phyloP scores from a whole-genome alignment of 78 protist species.

The Pigoraptor vietnamica region DNA sequence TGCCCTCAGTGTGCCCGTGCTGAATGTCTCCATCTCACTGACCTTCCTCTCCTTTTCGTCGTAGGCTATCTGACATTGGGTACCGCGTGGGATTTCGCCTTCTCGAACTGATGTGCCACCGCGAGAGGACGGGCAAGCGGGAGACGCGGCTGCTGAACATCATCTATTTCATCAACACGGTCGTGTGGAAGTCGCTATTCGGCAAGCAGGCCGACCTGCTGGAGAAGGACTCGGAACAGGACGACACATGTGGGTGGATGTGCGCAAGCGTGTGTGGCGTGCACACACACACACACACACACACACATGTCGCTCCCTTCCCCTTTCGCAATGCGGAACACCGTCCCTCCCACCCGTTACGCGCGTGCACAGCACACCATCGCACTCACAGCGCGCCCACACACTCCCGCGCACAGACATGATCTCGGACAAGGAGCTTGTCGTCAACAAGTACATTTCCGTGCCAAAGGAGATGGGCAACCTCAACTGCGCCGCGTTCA shows the following conservation, averaged over 20 bases:
- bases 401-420: background rate
- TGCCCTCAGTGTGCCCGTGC: too few species aligned
- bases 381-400: background rate
- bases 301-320: too few species aligned
- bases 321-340: too few species aligned
- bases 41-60: background rate
- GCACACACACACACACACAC: too few species aligned
- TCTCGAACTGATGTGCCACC: conserved; percentile 52
- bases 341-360: too few species aligned
- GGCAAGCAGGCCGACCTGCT: conserved; percentile 77
- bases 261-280: too few species aligned
- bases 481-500: conserved; percentile 73
- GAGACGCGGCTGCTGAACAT: conserved; percentile 72
- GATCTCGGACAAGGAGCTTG: conserved; percentile 30
- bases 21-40: too few species aligned
- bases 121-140: conserved; percentile 58
- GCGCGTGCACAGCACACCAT: too few species aligned
- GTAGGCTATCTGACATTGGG: conserved; percentile 73
- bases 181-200: conserved; percentile 76
- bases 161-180: conserved; percentile 57
- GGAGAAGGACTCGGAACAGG: conserved; percentile 45
- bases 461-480: conserved; percentile 48
- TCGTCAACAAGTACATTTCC: conserved; percentile 54
- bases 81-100: conserved; percentile 67
- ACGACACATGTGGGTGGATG: conserved; percentile 60